A percentile compares a stretch with the other conserved stretches of the same genome.
Evolutionary conservation across 495 filamentous ascomycete species (phyloP).

Genomic region (Massariosphaeria phaeospora): DNA sequence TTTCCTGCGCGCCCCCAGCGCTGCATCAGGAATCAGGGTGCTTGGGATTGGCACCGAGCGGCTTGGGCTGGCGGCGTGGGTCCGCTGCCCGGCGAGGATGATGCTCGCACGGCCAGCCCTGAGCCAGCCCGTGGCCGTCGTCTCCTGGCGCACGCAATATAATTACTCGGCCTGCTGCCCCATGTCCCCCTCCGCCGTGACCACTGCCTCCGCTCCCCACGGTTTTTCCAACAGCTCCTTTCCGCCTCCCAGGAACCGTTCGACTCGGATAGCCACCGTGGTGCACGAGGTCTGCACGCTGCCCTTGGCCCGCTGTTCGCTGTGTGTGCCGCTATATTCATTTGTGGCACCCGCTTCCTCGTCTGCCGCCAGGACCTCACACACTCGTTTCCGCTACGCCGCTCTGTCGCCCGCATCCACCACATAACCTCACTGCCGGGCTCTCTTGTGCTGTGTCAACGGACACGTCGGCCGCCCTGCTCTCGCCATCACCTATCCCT

Average conservation of each 20-base stretch:
- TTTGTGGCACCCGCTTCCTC: constrained; percentile 17
- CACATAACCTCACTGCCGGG: constrained; percentile 5
- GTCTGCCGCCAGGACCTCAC: constrained; percentile 14
- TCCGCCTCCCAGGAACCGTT: constrained; percentile 6
- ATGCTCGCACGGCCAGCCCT: no score
- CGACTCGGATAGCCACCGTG: constrained; percentile 16
- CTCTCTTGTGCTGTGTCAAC: neutral
- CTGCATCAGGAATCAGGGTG: no score
- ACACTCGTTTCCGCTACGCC: constrained; percentile 19
- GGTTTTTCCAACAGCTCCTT: constrained; percentile 1
- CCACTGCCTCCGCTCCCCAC: no score
- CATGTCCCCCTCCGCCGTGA: neutral
- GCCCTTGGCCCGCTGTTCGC: neutral
- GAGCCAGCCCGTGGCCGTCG: no score
- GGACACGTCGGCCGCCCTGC: neutral
- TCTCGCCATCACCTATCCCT: neutral
- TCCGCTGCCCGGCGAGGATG: no score
- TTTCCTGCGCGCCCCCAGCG: no score
- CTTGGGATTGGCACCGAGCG: no score
- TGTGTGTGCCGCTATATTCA: constrained; percentile 3
- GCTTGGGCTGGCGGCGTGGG: no score
- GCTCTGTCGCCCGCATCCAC: neutral
- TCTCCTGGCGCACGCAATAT: no score
- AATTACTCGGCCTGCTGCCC: neutral
- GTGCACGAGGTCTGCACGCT: constrained; percentile 26